Conservation (phyloP, 345 rosid species). For the Gossypium australe region DNA sequence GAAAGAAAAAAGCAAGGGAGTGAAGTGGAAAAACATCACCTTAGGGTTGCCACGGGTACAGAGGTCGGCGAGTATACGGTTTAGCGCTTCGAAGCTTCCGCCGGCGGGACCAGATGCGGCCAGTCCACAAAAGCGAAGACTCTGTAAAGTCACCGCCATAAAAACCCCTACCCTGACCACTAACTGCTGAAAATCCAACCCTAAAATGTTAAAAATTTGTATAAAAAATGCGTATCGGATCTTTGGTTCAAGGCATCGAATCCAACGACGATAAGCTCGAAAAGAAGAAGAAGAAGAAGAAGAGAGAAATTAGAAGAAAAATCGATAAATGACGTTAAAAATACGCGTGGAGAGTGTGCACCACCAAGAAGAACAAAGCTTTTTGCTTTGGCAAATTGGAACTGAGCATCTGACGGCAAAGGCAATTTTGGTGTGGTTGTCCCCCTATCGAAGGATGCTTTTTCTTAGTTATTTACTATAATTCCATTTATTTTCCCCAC, state of each 20-base stretch:
- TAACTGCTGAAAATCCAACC: constrained; percentile 19
- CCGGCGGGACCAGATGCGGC: constrained; percentile 42
- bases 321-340: not conserved
- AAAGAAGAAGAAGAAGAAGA: too few species aligned
- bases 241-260: not conserved
- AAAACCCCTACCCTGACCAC: constrained; percentile 3
- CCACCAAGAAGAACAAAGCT: not conserved
- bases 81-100: constrained; percentile 65
- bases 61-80: constrained; percentile 76
- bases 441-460: too few species aligned
- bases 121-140: constrained; percentile 47
- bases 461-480: too few species aligned
- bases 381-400: not conserved
- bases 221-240: not conserved
- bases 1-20: constrained; percentile 4
- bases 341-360: not conserved
- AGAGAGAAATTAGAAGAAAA: not conserved
- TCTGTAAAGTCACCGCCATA: constrained; percentile 58
- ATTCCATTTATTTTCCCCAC: too few species aligned
- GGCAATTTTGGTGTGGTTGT: not conserved
- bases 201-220: constrained; percentile 24
- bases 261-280: not conserved
- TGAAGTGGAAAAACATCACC: constrained; percentile 29
- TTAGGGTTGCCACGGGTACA: constrained; percentile 70
- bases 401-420: not conserved